These are phyloP conservation scores for Yamadazyma sp. DNA, from an alignment of 1,139 yeast species.

Conservation along the genomic window DNA sequence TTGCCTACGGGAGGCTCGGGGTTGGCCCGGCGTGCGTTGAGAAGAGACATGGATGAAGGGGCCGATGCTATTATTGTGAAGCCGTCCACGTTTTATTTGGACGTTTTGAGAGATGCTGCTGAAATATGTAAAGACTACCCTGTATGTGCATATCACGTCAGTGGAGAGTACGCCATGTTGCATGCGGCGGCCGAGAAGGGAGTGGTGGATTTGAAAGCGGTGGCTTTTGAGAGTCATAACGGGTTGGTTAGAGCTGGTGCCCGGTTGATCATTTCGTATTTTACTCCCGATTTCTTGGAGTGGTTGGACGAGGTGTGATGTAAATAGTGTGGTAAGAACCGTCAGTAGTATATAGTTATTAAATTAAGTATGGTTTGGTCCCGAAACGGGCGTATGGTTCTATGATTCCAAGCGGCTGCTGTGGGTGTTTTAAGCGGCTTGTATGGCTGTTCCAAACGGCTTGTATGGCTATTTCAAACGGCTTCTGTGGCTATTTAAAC, in stretches of 20 bases:
- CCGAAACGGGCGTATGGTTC: too few relatives aligned
- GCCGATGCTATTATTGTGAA: constrained; percentile 94
- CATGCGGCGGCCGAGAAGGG: constrained; percentile 99
- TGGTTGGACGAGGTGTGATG: constrained; percentile 57
- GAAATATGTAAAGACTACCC: constrained; percentile 83
- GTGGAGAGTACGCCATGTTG: constrained; percentile 97
- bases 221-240: constrained; percentile 90
- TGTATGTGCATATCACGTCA: constrained; percentile 91
- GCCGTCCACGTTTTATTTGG: constrained; percentile 96
- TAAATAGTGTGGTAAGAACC: background rate
- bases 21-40: constrained; percentile 86
- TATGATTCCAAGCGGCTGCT: too few relatives aligned
- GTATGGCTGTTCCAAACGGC: too few relatives aligned
- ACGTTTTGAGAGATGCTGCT: constrained; percentile 84
- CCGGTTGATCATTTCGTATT: constrained; percentile 82
- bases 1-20: constrained; percentile 93
- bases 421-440: too few relatives aligned
- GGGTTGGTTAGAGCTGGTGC: constrained; percentile 98
- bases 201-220: constrained; percentile 78
- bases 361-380: too few relatives aligned
- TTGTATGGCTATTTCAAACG: too few relatives aligned
- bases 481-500: too few relatives aligned
- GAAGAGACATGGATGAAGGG: constrained; percentile 87
- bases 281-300: constrained; percentile 93
- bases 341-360: too few relatives aligned